phyloP scores from a whole-genome alignment of 768 basidiomycete genomes.

The Cytidiella melzeri region DNA sequence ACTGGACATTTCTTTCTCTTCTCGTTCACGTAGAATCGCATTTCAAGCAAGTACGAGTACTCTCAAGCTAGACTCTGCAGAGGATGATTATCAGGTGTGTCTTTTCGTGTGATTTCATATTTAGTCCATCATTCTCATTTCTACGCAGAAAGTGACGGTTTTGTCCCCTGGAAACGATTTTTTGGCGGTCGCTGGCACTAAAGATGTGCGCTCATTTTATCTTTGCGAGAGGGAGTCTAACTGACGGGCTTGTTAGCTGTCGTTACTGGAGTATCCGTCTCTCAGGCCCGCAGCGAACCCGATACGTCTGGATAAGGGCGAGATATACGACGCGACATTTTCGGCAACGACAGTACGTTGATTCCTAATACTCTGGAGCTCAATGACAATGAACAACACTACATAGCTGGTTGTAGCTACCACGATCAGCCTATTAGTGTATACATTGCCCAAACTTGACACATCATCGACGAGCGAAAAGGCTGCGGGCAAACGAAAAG shows the following conservation, averaged over 20 bases:
- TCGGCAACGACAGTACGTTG: slow-evolving; percentile 52
- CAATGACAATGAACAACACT: not conserved
- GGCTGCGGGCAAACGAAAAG: slow-evolving; percentile 36
- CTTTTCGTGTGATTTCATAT: too few species aligned
- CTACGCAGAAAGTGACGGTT: slow-evolving; percentile 75
- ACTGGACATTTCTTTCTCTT: not conserved
- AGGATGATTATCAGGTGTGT: slow-evolving; percentile 84
- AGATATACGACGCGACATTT: slow-evolving; percentile 86
- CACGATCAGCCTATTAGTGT: slow-evolving; percentile 57
- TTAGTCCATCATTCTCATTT: not conserved
- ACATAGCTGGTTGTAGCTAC: slow-evolving; percentile 61
- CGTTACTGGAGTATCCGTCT: slow-evolving; percentile 20
- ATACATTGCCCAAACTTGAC: slow-evolving; percentile 40
- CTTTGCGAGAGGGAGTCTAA: not conserved
- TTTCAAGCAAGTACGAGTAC: slow-evolving; percentile 53
- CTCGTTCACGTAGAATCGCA: slow-evolving; percentile 39
- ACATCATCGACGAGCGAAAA: slow-evolving; percentile 27
- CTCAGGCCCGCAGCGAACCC: slow-evolving; percentile 36
- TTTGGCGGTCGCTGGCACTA: slow-evolving; percentile 68
- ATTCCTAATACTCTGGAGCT: not conserved
- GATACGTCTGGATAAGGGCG: slow-evolving; percentile 54
- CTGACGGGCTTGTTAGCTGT: slow-evolving; percentile 13
- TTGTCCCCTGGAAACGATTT: slow-evolving; percentile 64
- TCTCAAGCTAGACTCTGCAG: slow-evolving; percentile 48
- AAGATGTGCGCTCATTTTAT: slow-evolving; percentile 51